Evolutionary conservation across 495 filamentous ascomycete species (phyloP).

Genomic region (Thermothielavioides terrestris): DNA sequence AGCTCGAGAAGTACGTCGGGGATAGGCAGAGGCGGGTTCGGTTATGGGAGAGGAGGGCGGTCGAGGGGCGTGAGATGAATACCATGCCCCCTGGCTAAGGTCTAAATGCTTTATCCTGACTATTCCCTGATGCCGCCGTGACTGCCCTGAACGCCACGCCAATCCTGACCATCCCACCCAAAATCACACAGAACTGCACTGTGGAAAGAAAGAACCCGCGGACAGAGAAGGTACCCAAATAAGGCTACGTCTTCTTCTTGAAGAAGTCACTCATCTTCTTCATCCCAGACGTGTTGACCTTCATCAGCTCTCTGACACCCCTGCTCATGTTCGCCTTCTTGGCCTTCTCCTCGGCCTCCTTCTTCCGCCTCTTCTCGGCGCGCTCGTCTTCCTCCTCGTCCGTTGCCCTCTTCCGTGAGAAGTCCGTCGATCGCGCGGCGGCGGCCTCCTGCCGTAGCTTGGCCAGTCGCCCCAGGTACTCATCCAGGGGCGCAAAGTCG

Average conservation of each 20-base stretch:
- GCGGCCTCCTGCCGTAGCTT: constrained; percentile 59
- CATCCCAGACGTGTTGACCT: constrained; percentile 87
- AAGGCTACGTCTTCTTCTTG: constrained; percentile 50
- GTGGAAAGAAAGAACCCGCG: constrained; percentile 1
- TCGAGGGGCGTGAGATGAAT: constrained; percentile 5
- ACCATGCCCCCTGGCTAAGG: too few relatives aligned
- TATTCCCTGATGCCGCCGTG: background rate
- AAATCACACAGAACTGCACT: background rate
- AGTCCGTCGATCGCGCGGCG: constrained; percentile 61
- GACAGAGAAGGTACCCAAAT: background rate
- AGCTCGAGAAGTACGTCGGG: constrained; percentile 30
- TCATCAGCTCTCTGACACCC: constrained; percentile 69
- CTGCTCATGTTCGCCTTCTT: constrained; percentile 62
- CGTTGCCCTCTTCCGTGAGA: constrained; percentile 58
- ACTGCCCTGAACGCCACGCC: constrained; percentile 8
- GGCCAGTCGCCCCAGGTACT: constrained; percentile 55
- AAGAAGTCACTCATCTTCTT: constrained; percentile 97
- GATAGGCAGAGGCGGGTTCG: constrained; percentile 31
- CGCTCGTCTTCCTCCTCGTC: constrained; percentile 72
- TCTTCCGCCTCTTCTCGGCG: constrained; percentile 67
- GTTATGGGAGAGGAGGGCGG: constrained; percentile 16
- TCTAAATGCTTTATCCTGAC: background rate
- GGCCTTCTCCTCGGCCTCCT: constrained; percentile 52
- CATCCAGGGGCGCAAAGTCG: constrained; percentile 62
- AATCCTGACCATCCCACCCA: background rate